Base-by-base conservation (phyloP, 495 filamentous ascomycete genomes). In the Aspergillus indologenus region DNA sequence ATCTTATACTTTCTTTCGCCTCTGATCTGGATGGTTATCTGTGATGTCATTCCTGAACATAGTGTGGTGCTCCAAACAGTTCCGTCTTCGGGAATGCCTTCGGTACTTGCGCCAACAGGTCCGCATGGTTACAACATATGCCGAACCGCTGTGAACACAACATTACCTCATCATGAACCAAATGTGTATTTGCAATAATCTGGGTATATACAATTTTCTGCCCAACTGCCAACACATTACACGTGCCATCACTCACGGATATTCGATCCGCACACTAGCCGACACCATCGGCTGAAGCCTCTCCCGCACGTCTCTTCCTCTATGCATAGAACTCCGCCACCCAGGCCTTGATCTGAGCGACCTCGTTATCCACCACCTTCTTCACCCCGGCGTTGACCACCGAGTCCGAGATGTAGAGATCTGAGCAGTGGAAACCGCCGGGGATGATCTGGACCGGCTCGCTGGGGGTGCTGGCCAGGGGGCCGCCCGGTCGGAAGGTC, bases 371-470 rank as follows among this genome's bases (percentile, higher is more conserved):
- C 57, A 81, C 74, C 5, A 78, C 64, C 45, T 69, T 67, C 58
- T 69, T 54, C 1, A 67, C 65, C 2, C 74, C 69, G 0, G 61
- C 65, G 55, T 79, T 78, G 48, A 45, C 71, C 23, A 59, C 55
- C 0, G 67, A 77, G 65, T 85, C 84, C 45, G 67, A 68, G 22
- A 75, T 65, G 20, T 79, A 61, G 1, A 82, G 63, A 61, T 85
- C 82, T 40, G 76, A 78, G 56, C 74, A 79, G 59, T 84, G 82
- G 53, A 81, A 75, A 0, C 78, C 82, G 9, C 79, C 79, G 5
- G 82, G 82, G 54, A 88, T 81, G 42, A 86, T 58, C 45, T 80
- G 71, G 12, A 86, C 67, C 7, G 83, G 82, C 6, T 70, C 75
- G 8, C 72, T 29, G 6, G 65, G 14, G 1, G 73, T 75, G 22